A percentile compares a stretch with the other conserved stretches of the same genome.
These are phyloP conservation scores for Xylaria acuta DNA, from an alignment of 495 filamentous ascomycete genomes.

Conservation along the genomic window DNA sequence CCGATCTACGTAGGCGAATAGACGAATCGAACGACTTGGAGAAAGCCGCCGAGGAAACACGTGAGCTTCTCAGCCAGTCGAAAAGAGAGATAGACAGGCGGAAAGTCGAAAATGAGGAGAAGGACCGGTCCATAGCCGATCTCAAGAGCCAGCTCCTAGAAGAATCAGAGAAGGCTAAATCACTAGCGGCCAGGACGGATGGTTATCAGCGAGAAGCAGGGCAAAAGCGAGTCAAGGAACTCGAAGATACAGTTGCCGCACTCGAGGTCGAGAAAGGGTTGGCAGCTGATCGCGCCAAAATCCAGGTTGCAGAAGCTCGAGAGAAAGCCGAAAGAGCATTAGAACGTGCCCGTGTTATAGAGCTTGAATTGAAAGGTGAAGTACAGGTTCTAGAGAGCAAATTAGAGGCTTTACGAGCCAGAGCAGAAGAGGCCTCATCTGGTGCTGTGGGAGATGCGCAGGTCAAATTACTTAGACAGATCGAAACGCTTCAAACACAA, in stretches of 20 bases:
- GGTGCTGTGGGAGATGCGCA: conserved; percentile 82
- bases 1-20: conserved; percentile 62
- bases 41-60: conserved; percentile 67
- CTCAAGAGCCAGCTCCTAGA: conserved; percentile 75
- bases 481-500: conserved; percentile 95
- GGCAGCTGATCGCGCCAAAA: conserved; percentile 69
- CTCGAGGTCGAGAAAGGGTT: conserved; percentile 79
- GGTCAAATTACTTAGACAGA: conserved; percentile 87
- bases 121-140: conserved; percentile 69
- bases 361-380: conserved; percentile 84
- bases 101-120: conserved; percentile 68
- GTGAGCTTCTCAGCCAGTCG: conserved; percentile 68
- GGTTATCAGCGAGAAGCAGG: conserved; percentile 73
- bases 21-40: conserved; percentile 72
- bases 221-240: conserved; percentile 65
- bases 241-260: conserved; percentile 76
- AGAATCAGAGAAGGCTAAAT: conserved; percentile 68
- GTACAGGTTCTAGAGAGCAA: conserved; percentile 85
- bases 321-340: conserved; percentile 76
- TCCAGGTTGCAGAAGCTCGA: conserved; percentile 71
- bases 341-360: conserved; percentile 71
- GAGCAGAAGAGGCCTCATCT: conserved; percentile 89
- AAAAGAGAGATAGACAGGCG: conserved; percentile 75
- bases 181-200: conserved; percentile 68
- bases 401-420: conserved; percentile 82